Evolutionary conservation across 495 filamentous ascomycete species (phyloP).

Genomic region (Hyaloscypha bicolor): DNA sequence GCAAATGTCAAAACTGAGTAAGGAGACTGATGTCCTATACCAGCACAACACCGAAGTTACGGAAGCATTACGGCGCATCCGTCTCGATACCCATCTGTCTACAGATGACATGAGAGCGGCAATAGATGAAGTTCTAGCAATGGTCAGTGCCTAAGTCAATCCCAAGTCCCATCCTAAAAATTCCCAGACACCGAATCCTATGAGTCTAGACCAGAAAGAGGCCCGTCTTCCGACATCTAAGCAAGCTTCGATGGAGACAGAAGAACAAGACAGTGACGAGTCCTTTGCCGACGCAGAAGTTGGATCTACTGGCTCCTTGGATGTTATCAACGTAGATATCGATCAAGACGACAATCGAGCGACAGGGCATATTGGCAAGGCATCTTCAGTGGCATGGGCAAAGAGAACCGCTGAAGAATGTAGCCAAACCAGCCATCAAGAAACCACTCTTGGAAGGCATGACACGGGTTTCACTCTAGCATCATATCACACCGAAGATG

Average conservation of each 20-base stretch:
- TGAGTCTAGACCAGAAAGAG: background rate
- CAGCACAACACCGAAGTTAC: conserved; percentile 44
- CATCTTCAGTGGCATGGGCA: conserved; percentile 63
- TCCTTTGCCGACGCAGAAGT: conserved; percentile 45
- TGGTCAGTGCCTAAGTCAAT: conserved; percentile 17
- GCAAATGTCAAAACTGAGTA: conserved; percentile 46
- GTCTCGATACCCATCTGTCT: conserved; percentile 28
- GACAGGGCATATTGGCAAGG: conserved; percentile 62
- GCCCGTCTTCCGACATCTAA: background rate
- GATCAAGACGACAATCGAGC: conserved; percentile 51
- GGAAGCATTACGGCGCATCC: conserved; percentile 39
- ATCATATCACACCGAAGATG: conserved; percentile 59
- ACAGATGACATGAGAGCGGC: conserved; percentile 42
- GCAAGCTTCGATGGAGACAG: conserved; percentile 29
- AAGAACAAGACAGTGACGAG: conserved; percentile 36
- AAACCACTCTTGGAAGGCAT: conserved; percentile 1
- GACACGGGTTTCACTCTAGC: conserved; percentile 16
- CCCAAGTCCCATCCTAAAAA: background rate
- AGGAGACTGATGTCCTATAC: conserved; percentile 33
- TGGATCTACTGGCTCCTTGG: conserved; percentile 62
- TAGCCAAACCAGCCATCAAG: conserved; percentile 14
- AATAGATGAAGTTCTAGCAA: conserved; percentile 27
- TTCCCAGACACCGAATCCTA: background rate
- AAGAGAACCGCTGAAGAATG: conserved; percentile 42
- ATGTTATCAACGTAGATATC: conserved; percentile 62